Percentiles rank a stretch among this genome's conserved stretches.
Conservation (phyloP, 179 eudicot genomes). For the Spinacia oleracea region DNA sequence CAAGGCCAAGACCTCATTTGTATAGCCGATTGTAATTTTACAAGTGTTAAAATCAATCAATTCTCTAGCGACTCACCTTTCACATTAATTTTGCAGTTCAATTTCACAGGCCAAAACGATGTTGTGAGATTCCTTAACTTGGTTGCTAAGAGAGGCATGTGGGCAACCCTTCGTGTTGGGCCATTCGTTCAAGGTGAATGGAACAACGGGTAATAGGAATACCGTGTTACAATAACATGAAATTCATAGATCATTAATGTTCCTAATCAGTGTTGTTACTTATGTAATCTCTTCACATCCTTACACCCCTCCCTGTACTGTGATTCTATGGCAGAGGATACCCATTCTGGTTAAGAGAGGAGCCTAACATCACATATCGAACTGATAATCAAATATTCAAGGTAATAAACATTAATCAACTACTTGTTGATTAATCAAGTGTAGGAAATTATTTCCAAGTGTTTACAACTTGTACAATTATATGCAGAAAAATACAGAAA, state of each 20-base stretch:
- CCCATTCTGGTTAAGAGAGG: constrained; percentile 81
- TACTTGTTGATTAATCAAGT: not conserved
- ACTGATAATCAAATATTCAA: constrained; percentile 68
- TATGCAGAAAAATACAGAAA: constrained; percentile 56
- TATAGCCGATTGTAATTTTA: not conserved
- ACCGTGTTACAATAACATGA: not conserved
- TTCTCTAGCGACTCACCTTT: not conserved
- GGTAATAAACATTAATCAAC: constrained; percentile 40
- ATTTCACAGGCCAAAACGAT: constrained; percentile 68
- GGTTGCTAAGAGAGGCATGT: constrained; percentile 61
- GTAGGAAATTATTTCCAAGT: not conserved
- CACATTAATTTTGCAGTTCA: constrained; percentile 43
- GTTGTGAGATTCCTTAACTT: constrained; percentile 65
- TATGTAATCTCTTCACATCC: not conserved
- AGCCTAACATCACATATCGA: constrained; percentile 60
- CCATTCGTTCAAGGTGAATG: constrained; percentile 91
- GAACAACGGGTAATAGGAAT: constrained; percentile 70
- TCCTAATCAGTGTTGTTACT: not conserved
- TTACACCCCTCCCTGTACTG: not conserved
- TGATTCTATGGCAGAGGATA: constrained; percentile 64
- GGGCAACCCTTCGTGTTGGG: constrained; percentile 65
- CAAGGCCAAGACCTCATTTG: too few species aligned
- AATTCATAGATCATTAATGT: not conserved
- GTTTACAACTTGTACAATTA: not conserved
- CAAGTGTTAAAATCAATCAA: not conserved